Conservation (phyloP, 2,329 filamentous ascomycete genomes). For the Bipolaris zeicola region DNA sequence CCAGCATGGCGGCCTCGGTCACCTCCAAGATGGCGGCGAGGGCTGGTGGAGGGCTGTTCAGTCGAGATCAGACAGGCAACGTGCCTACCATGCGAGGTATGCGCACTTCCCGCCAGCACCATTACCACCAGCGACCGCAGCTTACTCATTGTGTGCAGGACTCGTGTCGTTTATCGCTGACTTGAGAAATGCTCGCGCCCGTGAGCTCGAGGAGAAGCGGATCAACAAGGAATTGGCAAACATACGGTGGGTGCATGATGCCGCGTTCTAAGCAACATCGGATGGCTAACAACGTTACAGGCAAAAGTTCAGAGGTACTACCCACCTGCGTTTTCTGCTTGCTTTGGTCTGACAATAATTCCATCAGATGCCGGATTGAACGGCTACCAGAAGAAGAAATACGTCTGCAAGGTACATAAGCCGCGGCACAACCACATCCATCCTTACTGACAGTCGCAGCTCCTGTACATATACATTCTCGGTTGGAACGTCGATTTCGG, state of each 20-base stretch:
- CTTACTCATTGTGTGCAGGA: constrained; percentile 55
- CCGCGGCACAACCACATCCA: background rate
- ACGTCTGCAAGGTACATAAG: constrained; percentile 83
- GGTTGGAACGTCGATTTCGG: constrained; percentile 99
- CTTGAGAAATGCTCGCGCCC: constrained; percentile 88
- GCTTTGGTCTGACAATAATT: constrained; percentile 18
- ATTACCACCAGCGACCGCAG: background rate
- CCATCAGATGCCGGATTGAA: constrained; percentile 77
- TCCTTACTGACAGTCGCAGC: constrained; percentile 50
- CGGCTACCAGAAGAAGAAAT: constrained; percentile 99
- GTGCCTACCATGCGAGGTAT: constrained; percentile 51
- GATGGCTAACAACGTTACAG: constrained; percentile 50
- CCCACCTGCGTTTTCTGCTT: background rate
- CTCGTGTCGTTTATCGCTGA: constrained; percentile 99
- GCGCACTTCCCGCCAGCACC: background rate
- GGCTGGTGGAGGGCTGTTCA: constrained; percentile 49
- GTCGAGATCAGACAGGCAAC: constrained; percentile 50
- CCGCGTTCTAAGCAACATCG: constrained; percentile 4
- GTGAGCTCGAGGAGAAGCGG: constrained; percentile 96
- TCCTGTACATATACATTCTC: constrained; percentile 98
- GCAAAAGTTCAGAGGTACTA: constrained; percentile 87
- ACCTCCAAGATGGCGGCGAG: constrained; percentile 47
- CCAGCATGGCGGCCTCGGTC: constrained; percentile 32
- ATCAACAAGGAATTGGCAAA: constrained; percentile 99
- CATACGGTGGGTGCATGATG: constrained; percentile 67